Percentiles rank a stretch among this genome's conserved stretches.
These are phyloP conservation scores for Huntiella moniliformis DNA, from an alignment of 2,329 filamentous ascomycete genomes.

Conservation along the genomic window DNA sequence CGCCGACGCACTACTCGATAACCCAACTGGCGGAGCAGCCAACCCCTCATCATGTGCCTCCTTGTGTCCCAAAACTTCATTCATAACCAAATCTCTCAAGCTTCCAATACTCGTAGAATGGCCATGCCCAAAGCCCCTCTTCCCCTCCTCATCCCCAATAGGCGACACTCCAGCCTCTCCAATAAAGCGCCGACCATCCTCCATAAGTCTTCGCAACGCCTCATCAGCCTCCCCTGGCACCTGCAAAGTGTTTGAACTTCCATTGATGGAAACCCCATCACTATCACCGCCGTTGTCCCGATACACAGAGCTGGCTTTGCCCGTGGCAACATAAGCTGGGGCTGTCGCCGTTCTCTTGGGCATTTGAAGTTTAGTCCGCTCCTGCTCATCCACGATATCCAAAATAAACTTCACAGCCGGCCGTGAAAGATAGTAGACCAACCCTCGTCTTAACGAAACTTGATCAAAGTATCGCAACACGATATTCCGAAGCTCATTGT, in stretches of 20 bases:
- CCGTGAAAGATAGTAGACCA: constrained; percentile 93
- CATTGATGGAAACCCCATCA: neutral
- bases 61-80: neutral
- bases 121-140: constrained; percentile 1
- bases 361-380: constrained; percentile 39
- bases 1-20: neutral
- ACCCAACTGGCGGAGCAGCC: neutral
- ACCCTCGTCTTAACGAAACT: constrained; percentile 84
- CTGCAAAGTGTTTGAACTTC: neutral
- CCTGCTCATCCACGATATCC: constrained; percentile 90
- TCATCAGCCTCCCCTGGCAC: constrained; percentile 46
- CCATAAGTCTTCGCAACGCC: constrained; percentile 67
- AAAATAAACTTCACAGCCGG: constrained; percentile 94
- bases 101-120: constrained; percentile 9
- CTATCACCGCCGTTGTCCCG: constrained; percentile 1
- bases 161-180: constrained; percentile 21
- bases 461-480: constrained; percentile 95
- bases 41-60: neutral
- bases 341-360: constrained; percentile 8
- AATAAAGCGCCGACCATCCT: constrained; percentile 69
- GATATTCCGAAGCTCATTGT: constrained; percentile 86
- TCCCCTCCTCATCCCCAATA: neutral
- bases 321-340: constrained; percentile 9
- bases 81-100: constrained; percentile 3
- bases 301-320: constrained; percentile 1